Conservation (phyloP, 805 yeast genomes). For the Kodamaea kakaduensis region DNA sequence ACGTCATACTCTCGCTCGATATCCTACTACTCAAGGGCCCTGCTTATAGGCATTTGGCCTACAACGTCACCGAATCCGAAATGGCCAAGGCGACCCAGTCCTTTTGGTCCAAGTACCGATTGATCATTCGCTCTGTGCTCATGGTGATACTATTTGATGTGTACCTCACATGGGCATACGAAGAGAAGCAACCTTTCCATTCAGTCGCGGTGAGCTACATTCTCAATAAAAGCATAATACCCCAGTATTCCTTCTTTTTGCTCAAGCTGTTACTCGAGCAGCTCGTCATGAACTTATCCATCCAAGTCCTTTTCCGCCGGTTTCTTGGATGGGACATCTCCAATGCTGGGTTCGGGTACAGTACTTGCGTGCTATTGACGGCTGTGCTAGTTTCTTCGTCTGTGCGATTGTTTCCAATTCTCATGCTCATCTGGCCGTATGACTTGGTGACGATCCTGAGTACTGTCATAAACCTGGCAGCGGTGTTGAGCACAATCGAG, state of each 20-base stretch:
- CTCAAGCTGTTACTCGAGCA: conserved; percentile 49
- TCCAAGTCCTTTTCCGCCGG: conserved; percentile 23
- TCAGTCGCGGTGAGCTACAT: conserved; percentile 21
- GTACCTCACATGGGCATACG: conserved; percentile 87
- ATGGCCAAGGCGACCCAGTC: conserved; percentile 9
- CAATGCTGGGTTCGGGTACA: conserved; percentile 19
- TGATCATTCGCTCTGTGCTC: conserved; percentile 45
- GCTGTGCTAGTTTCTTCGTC: conserved; percentile 74
- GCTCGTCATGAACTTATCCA: conserved; percentile 33
- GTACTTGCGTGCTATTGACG: conserved; percentile 50
- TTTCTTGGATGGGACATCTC: conserved; percentile 20
- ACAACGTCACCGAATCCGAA: conserved; percentile 50
- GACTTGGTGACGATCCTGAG: conserved; percentile 66
- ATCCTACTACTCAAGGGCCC: conserved; percentile 78
- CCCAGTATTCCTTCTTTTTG: conserved; percentile 57
- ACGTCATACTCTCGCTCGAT: conserved; percentile 79
- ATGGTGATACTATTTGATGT: conserved; percentile 79
- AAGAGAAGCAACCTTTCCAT: conserved; percentile 54
- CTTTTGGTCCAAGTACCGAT: conserved; percentile 18
- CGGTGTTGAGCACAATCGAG: conserved; percentile 62
- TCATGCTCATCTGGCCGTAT: conserved; percentile 96
- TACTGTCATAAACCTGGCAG: conserved; percentile 54
- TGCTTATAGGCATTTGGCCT: conserved; percentile 83
- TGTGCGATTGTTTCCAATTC: conserved; percentile 80
- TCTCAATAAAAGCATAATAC: conserved; percentile 31